These are phyloP conservation scores for Fusarium sp. DNA, from an alignment of 2,329 filamentous ascomycete genomes.

Conservation along the genomic window DNA sequence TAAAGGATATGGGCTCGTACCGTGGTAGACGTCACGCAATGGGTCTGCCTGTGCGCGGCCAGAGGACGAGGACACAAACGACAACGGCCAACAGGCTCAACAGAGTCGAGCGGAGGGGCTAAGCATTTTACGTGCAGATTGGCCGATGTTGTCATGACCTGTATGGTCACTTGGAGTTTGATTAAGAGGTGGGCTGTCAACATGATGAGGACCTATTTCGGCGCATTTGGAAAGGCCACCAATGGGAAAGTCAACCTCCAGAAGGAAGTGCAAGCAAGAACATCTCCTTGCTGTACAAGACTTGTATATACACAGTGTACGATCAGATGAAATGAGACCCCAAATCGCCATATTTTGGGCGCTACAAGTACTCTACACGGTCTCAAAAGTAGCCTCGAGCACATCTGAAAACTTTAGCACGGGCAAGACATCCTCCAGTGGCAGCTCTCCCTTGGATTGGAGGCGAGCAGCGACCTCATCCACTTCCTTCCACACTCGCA, in stretches of 20 bases:
- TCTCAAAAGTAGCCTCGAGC: slow-evolving; percentile 1
- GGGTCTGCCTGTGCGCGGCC: slow-evolving; percentile 89
- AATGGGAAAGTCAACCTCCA: neutral
- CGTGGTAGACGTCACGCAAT: slow-evolving; percentile 92
- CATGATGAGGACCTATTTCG: neutral
- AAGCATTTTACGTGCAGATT: slow-evolving; percentile 4
- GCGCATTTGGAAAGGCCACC: slow-evolving; percentile 2
- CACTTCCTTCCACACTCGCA: slow-evolving; percentile 86
- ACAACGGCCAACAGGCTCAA: slow-evolving; percentile 73
- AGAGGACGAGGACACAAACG: slow-evolving; percentile 84
- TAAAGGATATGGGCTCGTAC: slow-evolving; percentile 93
- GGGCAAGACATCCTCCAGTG: slow-evolving; percentile 64
- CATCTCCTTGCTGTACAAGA: slow-evolving; percentile 45
- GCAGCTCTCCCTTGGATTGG: slow-evolving; percentile 66
- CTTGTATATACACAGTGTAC: slow-evolving; percentile 48
- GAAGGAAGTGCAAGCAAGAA: slow-evolving; percentile 8
- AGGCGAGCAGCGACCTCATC: slow-evolving; percentile 77
- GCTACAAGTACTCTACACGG: slow-evolving; percentile 7
- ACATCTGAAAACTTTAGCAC: slow-evolving; percentile 25
- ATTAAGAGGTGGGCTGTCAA: neutral
- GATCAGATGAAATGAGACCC: slow-evolving; percentile 38
- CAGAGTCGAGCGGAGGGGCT: slow-evolving; percentile 58
- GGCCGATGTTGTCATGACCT: neutral
- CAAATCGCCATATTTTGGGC: slow-evolving; percentile 12
- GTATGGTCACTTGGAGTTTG: neutral